A percentile compares a stretch with the other conserved stretches of the same genome.
Evolutionary conservation across 2,329 filamentous ascomycete species (phyloP).

Genomic region (Fusarium sp.): DNA sequence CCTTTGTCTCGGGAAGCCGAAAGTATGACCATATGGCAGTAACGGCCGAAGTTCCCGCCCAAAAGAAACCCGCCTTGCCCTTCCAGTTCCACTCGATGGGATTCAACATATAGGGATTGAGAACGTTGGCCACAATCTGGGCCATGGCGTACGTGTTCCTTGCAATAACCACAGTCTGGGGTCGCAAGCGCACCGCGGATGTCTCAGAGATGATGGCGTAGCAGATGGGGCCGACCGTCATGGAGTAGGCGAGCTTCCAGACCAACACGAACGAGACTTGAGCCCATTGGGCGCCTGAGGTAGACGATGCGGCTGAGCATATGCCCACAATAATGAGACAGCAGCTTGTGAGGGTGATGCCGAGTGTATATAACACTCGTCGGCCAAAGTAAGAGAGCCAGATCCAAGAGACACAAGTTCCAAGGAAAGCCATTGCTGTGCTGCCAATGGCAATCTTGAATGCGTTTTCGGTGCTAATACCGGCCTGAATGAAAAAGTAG

Average conservation of each 20-base stretch:
- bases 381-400: slow-evolving; percentile 57
- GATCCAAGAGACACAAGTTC: slow-evolving; percentile 57
- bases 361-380: slow-evolving; percentile 54
- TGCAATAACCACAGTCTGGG: slow-evolving; percentile 57
- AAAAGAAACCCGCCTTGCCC: slow-evolving; percentile 51
- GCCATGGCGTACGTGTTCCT: slow-evolving; percentile 47
- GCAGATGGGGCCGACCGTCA: slow-evolving; percentile 57
- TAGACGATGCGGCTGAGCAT: slow-evolving; percentile 44
- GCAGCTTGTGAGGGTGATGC: slow-evolving; percentile 54
- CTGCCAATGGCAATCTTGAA: slow-evolving; percentile 57
- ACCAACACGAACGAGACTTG: slow-evolving; percentile 56
- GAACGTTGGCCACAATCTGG: slow-evolving; percentile 46
- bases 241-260: slow-evolving; percentile 58
- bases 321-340: slow-evolving; percentile 56
- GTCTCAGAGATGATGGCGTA: slow-evolving; percentile 58
- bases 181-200: slow-evolving; percentile 54
- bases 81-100: slow-evolving; percentile 50
- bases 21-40: slow-evolving; percentile 50
- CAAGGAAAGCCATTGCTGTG: slow-evolving; percentile 56
- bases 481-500: slow-evolving; percentile 60
- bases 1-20: slow-evolving; percentile 50
- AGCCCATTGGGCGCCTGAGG: slow-evolving; percentile 44
- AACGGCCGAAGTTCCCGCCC: slow-evolving; percentile 43
- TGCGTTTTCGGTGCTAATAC: slow-evolving; percentile 52
- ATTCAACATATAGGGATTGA: slow-evolving; percentile 50